Evolutionary conservation across 2,329 filamentous ascomycete genomes (phyloP).

Genomic region (Aspergillus pseudonomiae): DNA sequence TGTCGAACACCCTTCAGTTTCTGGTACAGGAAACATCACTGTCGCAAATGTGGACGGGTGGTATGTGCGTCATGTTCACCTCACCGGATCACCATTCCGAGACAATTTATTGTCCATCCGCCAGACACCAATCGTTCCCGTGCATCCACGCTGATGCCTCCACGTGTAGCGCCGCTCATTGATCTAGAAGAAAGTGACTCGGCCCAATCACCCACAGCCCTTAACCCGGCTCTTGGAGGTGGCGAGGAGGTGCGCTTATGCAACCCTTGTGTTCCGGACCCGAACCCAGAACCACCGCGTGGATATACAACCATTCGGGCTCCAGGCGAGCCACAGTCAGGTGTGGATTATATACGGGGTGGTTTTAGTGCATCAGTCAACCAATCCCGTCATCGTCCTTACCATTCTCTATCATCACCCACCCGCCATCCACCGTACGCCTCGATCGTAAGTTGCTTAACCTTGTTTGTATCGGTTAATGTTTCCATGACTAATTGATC

Average conservation of each 20-base stretch:
- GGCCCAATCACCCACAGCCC: conserved; percentile 22
- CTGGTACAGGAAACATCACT: conserved; percentile 89
- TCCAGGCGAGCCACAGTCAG: conserved; percentile 19
- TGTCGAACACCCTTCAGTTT: conserved; percentile 79
- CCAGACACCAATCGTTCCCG: conserved; percentile 53
- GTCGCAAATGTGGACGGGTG: conserved; percentile 92
- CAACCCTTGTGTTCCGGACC: conserved; percentile 74
- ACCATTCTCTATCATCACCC: conserved; percentile 30
- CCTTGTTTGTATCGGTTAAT: neutral
- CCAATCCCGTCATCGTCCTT: conserved; percentile 28
- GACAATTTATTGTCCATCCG: conserved; percentile 87
- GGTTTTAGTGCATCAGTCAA: conserved; percentile 15
- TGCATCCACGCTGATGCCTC: conserved; percentile 47
- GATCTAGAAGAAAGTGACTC: conserved; percentile 50
- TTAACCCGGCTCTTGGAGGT: conserved; percentile 60
- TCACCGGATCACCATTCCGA: conserved; percentile 90
- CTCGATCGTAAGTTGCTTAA: conserved; percentile 17
- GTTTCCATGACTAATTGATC: conserved; percentile 7
- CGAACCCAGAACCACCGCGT: conserved; percentile 60
- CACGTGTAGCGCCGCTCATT: conserved; percentile 48
- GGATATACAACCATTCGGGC: conserved; percentile 32
- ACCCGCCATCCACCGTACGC: conserved; percentile 11
- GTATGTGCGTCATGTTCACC: conserved; percentile 90
- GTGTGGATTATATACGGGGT: conserved; percentile 16
- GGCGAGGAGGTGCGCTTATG: conserved; percentile 71